Evolutionary conservation across 2,329 filamentous ascomycete genomes (phyloP).

Genomic region (Helotiales sp.): DNA sequence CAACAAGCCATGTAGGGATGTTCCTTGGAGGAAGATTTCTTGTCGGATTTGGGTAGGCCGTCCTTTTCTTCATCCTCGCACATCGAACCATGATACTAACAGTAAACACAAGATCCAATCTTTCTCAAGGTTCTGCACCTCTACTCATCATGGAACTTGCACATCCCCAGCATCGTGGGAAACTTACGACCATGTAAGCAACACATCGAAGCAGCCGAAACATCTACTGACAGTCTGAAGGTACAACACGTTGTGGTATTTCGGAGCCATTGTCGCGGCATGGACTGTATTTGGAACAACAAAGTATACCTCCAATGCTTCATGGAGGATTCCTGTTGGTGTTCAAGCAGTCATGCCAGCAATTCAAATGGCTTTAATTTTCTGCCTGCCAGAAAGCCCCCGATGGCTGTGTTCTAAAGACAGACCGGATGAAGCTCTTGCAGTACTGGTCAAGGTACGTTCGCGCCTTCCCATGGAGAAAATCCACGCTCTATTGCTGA

Average conservation of each 20-base stretch:
- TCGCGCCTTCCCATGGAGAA: background rate
- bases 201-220: conserved; percentile 13
- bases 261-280: conserved; percentile 26
- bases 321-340: conserved; percentile 19
- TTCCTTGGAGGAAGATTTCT: conserved; percentile 39
- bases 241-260: conserved; percentile 43
- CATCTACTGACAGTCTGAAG: background rate
- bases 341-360: conserved; percentile 20
- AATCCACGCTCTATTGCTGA: background rate
- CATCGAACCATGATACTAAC: conserved; percentile 33
- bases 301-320: conserved; percentile 6
- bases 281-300: conserved; percentile 23
- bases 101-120: background rate
- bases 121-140: conserved; percentile 19
- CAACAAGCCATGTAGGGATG: conserved; percentile 35
- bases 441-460: conserved; percentile 32
- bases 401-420: conserved; percentile 23
- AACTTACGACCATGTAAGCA: conserved; percentile 30
- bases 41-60: conserved; percentile 33
- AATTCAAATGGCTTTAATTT: conserved; percentile 21
- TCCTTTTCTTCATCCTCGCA: conserved; percentile 36
- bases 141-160: conserved; percentile 39
- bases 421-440: conserved; percentile 24
- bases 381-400: conserved; percentile 25
- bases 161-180: conserved; percentile 39